These are phyloP conservation scores for Elsinoe arachidis DNA, from an alignment of 2,329 filamentous ascomycete species.

Conservation along the genomic window DNA sequence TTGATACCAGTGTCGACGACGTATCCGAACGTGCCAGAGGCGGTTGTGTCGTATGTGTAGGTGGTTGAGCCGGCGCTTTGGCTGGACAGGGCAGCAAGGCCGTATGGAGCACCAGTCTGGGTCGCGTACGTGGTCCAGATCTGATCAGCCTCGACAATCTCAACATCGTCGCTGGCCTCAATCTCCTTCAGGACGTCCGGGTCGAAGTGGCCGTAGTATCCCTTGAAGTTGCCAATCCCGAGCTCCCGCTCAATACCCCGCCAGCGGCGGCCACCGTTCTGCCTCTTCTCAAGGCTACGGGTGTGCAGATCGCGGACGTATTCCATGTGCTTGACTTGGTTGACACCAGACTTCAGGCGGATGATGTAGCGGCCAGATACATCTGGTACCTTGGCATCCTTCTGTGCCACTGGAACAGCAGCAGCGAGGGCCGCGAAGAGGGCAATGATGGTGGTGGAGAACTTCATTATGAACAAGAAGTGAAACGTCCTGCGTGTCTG, in stretches of 20 bases:
- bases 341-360: constrained; percentile 14
- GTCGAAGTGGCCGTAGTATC: constrained; percentile 15
- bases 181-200: constrained; percentile 13
- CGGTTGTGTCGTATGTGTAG: constrained; percentile 16
- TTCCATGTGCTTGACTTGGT: constrained; percentile 11
- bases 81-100: constrained; percentile 19
- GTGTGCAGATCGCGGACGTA: constrained; percentile 14
- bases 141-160: constrained; percentile 13
- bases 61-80: constrained; percentile 8
- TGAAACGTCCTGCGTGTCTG: neutral
- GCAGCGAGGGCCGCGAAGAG: constrained; percentile 13
- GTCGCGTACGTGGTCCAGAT: constrained; percentile 14
- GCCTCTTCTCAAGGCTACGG: constrained; percentile 11
- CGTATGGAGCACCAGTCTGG: constrained; percentile 19
- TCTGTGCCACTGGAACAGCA: constrained; percentile 12
- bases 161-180: constrained; percentile 15
- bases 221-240: constrained; percentile 13
- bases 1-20: constrained; percentile 30
- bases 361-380: constrained; percentile 15
- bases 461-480: constrained; percentile 7
- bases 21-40: constrained; percentile 33
- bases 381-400: constrained; percentile 1
- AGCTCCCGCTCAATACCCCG: constrained; percentile 8
- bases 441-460: constrained; percentile 1
- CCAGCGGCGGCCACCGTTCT: constrained; percentile 11